Base-by-base conservation (phyloP, 179 eudicot species). In the Heliamphora pulchella region DNA sequence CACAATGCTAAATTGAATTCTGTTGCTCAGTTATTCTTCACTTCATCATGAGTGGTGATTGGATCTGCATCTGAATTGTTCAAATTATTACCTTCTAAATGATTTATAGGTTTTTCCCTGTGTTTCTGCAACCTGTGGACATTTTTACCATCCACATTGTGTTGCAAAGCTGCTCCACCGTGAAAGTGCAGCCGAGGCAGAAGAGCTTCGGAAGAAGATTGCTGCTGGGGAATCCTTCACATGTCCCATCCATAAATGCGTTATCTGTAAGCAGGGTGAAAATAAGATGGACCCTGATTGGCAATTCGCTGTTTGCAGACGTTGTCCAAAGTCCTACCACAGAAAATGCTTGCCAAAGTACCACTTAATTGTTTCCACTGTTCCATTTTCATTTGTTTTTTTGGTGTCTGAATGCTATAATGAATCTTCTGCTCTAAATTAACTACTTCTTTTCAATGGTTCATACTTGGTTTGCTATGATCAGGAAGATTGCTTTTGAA, bases 271-370 rank as follows among this genome's bases (percentile, higher is more conserved):
- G 50, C 85, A 81, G 81, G 81, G 87, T 11, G 98, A 89, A 84
- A 82, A 87, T 81, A 85, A 84, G 75, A 57, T 69, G 18, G 86
- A 73, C 80, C 65, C 79, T 68, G 86, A 87, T 2, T 71, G 88
- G 86, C 91, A 89, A 70, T 91, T 94, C 87, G 98, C 98, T 79
- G 86, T 91, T 43, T 94, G 98, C 74, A 88, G 95, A 80, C 98
- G 97, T 44, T 94, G 98, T 81, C 98, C 98, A 48, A 90, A 62
- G 80, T 87, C 96, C 18, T 94, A 91, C 84, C 98, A 94, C 81
- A 86, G 87, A 78, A 91, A 90, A 86, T 94, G 98, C 77, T 82
- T 94, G 82, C 98, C 98, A 14, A 85, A 88, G 98, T 94, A 86
- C 41, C 63, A 0, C 74, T 47, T 10, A 18, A 18, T 59, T 67